Evolutionary conservation across 2,329 filamentous ascomycete species (phyloP).

Genomic region (Colletotrichum sp.): DNA sequence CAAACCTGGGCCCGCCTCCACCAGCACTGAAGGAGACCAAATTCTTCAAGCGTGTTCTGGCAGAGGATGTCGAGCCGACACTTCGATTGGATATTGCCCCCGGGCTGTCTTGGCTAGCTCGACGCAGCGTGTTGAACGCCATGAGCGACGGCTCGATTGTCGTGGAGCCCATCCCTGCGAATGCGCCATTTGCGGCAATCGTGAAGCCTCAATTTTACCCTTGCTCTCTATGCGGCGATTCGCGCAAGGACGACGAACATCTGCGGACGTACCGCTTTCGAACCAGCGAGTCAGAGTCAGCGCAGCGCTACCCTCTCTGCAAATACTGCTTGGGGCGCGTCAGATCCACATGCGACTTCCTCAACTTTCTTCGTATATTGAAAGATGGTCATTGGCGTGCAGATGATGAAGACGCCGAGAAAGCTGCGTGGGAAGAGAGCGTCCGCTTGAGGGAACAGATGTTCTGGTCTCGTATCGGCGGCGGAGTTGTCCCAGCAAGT

Average conservation of each 20-base stretch:
- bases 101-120: slow-evolving; percentile 90
- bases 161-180: slow-evolving; percentile 82
- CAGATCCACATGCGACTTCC: slow-evolving; percentile 88
- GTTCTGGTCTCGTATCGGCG: slow-evolving; percentile 95
- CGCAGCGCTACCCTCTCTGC: slow-evolving; percentile 89
- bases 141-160: slow-evolving; percentile 86
- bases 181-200: slow-evolving; percentile 53
- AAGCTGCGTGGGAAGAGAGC: slow-evolving; percentile 92
- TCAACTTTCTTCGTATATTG: slow-evolving; percentile 89
- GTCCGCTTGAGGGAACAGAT: slow-evolving; percentile 89
- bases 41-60: slow-evolving; percentile 89
- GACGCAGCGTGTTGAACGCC: slow-evolving; percentile 81
- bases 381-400: slow-evolving; percentile 92
- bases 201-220: slow-evolving; percentile 64
- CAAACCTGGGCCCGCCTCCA: slow-evolving; percentile 36
- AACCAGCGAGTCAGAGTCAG: slow-evolving; percentile 83
- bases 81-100: slow-evolving; percentile 88
- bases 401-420: slow-evolving; percentile 83
- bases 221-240: slow-evolving; percentile 90
- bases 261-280: slow-evolving; percentile 87
- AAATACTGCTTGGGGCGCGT: slow-evolving; percentile 85
- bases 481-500: slow-evolving; percentile 79
- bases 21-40: slow-evolving; percentile 84
- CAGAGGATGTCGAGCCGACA: slow-evolving; percentile 94
- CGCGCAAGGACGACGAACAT: slow-evolving; percentile 72